A percentile compares a stretch with the other conserved stretches of the same genome.
Conservation (phyloP, 192 early-diverging fungal genomes). For the Coemansia sp. region DNA sequence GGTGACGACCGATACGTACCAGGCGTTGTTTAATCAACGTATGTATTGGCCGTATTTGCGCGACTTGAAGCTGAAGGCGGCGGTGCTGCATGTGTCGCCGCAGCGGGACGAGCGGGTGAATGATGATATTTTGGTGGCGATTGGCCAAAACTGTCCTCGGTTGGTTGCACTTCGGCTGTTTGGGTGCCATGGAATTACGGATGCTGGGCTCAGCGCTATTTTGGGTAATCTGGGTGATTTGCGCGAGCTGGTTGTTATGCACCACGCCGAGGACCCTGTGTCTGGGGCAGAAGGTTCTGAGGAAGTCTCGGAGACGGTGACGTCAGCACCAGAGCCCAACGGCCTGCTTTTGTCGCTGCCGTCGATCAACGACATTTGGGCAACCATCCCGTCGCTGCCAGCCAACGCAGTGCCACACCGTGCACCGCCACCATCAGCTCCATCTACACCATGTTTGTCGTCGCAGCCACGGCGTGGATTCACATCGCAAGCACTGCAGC, state of each 20-base stretch:
- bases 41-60: constrained; percentile 47
- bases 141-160: constrained; percentile 48
- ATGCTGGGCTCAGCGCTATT: constrained; percentile 49
- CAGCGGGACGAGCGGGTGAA: constrained; percentile 49
- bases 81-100: constrained; percentile 36
- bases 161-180: constrained; percentile 46
- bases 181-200: constrained; percentile 52
- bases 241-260: constrained; percentile 55
- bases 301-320: neutral
- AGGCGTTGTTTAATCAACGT: constrained; percentile 38
- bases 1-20: constrained; percentile 50
- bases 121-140: constrained; percentile 51
- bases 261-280: constrained; percentile 29
- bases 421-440: constrained; percentile 15
- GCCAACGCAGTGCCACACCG: constrained; percentile 31
- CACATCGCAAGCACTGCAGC: constrained; percentile 43
- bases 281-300: neutral
- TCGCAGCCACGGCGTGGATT: constrained; percentile 27
- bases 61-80: constrained; percentile 47
- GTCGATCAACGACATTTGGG: constrained; percentile 42
- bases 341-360: constrained; percentile 22
- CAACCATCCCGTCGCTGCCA: constrained; percentile 40
- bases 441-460: constrained; percentile 34
- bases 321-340: neutral
- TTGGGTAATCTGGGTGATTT: constrained; percentile 48